Evolutionary conservation across 176 grass and related monocot genomes (phyloP), one percentile per base, ranked within the genome.

Genomic region (Hsuehochloa calcarea): DNA sequence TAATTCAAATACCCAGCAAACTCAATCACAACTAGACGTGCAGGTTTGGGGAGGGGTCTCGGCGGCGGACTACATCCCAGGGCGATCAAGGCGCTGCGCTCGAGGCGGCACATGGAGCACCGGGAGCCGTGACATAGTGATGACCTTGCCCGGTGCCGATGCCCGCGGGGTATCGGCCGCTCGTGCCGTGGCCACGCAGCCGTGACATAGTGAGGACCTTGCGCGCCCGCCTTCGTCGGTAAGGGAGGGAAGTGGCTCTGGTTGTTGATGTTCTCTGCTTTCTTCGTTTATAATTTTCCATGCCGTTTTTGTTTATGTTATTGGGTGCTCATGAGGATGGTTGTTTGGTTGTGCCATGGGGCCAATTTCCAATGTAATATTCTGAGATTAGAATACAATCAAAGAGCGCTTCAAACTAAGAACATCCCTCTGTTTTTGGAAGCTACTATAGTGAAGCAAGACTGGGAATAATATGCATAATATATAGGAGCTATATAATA

Each of bases 181-280:
- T 88, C 5, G 83, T 98, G 72, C 89, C 91, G 43, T 95, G 96
- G 96, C 96, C 96, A 72, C 88, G 45, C 16, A 98, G 93, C 85
- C 92, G 90, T 95, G 93, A 95, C 80, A 98, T 95, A 93, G 93
- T 98, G 87, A 95, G 96, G 85, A 86, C 39, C 35, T 72, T 83
- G 84, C 56, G 27, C 22, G 69, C 87, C 91, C 85, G 75, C 85
- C 86, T 68, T 51, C n/a, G 61, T 88, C 50, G 73, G 73, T 81
- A 75, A 87, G 83, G 66, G 78, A 86, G 52, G 34, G 85, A 81
- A 75, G 58, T 45, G 31, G 31, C 55, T 79, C 64, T 82, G 39
- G 40, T 37, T 72, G 34, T 82, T 75, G 38, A 82, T 47, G 27
- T 22, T n/a, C 55, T 72, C 55, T 72, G 17, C 56, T 72, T 41